Conservation (phyloP, 768 basidiomycete genomes). For the Termitomyces sp. region DNA sequence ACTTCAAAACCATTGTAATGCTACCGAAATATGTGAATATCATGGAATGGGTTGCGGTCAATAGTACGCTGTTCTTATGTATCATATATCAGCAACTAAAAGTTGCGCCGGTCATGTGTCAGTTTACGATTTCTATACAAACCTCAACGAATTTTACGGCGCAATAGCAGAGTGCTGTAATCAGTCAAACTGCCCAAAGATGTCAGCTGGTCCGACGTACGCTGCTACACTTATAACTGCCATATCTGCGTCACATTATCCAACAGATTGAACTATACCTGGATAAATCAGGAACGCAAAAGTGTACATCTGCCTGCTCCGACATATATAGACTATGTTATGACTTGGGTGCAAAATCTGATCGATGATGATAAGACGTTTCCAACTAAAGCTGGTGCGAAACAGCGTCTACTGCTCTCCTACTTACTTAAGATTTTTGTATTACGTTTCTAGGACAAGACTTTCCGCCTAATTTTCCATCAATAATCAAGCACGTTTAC, state of each 20-base stretch:
- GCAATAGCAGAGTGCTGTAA: slow-evolving; percentile 95
- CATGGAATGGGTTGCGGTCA: slow-evolving; percentile 90
- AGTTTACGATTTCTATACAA: slow-evolving; percentile 99
- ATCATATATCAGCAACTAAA: not conserved
- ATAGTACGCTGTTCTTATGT: slow-evolving; percentile 49
- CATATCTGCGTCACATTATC: slow-evolving; percentile 6
- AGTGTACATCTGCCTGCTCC: slow-evolving; percentile 90
- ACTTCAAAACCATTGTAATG: slow-evolving; percentile 96
- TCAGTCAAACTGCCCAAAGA: slow-evolving; percentile 81
- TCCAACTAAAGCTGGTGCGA: slow-evolving; percentile 91
- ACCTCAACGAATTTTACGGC: slow-evolving; percentile 96
- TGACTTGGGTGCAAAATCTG: slow-evolving; percentile 97
- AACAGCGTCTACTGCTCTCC: slow-evolving; percentile 11
- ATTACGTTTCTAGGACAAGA: slow-evolving; percentile 64
- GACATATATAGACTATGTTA: slow-evolving; percentile 97
- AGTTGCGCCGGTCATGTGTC: not conserved
- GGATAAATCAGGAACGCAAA: slow-evolving; percentile 95
- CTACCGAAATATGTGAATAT: slow-evolving; percentile 97
- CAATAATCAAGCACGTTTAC: slow-evolving; percentile 92
- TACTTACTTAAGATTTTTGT: not conserved
- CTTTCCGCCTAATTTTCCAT: slow-evolving; percentile 85
- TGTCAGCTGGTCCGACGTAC: slow-evolving; percentile 90
- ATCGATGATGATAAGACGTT: slow-evolving; percentile 91
- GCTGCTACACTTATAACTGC: slow-evolving; percentile 26
- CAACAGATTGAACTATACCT: slow-evolving; percentile 87